Evolutionary conservation across 2,329 filamentous ascomycete genomes (phyloP).

Genomic region (Sporothrix pallida): DNA sequence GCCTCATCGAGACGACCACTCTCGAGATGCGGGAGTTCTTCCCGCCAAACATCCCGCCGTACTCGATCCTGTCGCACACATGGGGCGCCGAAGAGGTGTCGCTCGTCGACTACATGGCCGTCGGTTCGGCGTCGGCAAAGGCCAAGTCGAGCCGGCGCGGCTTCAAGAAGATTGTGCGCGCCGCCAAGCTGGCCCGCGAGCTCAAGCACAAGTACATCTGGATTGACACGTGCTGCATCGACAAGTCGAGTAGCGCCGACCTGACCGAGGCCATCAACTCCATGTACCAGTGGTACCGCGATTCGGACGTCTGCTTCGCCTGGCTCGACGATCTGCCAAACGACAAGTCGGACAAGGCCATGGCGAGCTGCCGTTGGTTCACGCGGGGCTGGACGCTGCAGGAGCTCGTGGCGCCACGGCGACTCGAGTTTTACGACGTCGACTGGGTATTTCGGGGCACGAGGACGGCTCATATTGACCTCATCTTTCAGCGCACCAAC

Average conservation of each 20-base stretch:
- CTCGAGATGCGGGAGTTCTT: slow-evolving; percentile 36
- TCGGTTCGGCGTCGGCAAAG: neutral
- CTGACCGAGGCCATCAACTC: slow-evolving; percentile 38
- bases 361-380: slow-evolving; percentile 43
- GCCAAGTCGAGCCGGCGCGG: neutral
- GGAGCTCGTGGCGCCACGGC: slow-evolving; percentile 62
- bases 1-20: slow-evolving; percentile 38
- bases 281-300: slow-evolving; percentile 38
- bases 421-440: slow-evolving; percentile 43
- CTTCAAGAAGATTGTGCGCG: slow-evolving; percentile 29
- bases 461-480: slow-evolving; percentile 36
- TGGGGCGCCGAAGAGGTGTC: slow-evolving; percentile 33
- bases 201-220: slow-evolving; percentile 34
- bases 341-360: neutral
- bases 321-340: slow-evolving; percentile 28
- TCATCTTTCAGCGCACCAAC: slow-evolving; percentile 37
- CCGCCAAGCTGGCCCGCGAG: slow-evolving; percentile 9
- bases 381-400: slow-evolving; percentile 65
- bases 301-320: slow-evolving; percentile 33
- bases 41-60: slow-evolving; percentile 27
- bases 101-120: slow-evolving; percentile 25
- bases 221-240: slow-evolving; percentile 40
- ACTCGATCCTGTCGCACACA: slow-evolving; percentile 40
- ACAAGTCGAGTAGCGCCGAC: slow-evolving; percentile 37
- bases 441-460: slow-evolving; percentile 43